Conservation (phyloP, 768 basidiomycete genomes). For the Dioszegia aurantiaca region DNA sequence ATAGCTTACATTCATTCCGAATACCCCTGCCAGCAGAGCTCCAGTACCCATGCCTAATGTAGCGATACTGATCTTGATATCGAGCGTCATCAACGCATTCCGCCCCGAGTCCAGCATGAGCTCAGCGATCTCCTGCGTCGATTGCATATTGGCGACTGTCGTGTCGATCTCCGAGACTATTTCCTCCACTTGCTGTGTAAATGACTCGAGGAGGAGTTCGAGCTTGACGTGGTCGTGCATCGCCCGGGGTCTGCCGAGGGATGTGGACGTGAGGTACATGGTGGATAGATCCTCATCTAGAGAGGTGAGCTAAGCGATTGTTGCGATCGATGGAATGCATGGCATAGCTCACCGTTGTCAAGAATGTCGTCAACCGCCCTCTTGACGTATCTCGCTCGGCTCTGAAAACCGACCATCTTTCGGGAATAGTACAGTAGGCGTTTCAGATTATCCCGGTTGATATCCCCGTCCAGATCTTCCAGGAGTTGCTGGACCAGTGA, state of each 20-base stretch:
- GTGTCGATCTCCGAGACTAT: constrained; percentile 89
- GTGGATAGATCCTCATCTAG: constrained; percentile 88
- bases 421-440: constrained; percentile 87
- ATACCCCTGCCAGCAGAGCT: constrained; percentile 82
- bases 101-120: constrained; percentile 94
- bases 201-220: constrained; percentile 88
- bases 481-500: constrained; percentile 84
- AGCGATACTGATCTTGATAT: constrained; percentile 91
- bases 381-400: constrained; percentile 83
- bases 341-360: constrained; percentile 66
- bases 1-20: constrained; percentile 89
- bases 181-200: constrained; percentile 94
- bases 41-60: constrained; percentile 91
- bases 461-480: constrained; percentile 90
- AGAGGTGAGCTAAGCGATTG: constrained; percentile 14
- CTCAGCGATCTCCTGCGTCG: constrained; percentile 97
- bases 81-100: constrained; percentile 83
- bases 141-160: constrained; percentile 88
- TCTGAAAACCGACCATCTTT: constrained; percentile 81
- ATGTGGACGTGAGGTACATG: constrained; percentile 91
- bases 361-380: constrained; percentile 88
- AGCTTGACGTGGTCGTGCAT: constrained; percentile 85
- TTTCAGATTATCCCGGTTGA: constrained; percentile 91
- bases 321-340: no score
- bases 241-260: constrained; percentile 61